Evolutionary conservation across 2,329 filamentous ascomycete species (phyloP).

Genomic region (Ascochyta viciae-villosae): DNA sequence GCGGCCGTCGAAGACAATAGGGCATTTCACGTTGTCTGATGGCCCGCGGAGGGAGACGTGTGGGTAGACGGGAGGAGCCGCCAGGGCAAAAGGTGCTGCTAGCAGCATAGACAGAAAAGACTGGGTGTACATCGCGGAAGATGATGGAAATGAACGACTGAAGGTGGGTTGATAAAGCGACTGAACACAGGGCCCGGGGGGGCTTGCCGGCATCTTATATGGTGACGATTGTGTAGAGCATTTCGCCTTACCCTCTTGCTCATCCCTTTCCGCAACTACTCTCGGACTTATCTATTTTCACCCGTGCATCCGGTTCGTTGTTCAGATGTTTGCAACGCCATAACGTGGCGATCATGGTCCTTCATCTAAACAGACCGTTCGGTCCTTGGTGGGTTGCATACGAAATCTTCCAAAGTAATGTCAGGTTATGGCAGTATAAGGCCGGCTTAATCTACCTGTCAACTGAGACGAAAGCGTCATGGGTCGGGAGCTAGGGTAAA

Average conservation of each 20-base stretch:
- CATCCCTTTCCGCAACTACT: background rate
- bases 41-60: background rate
- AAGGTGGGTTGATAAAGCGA: background rate
- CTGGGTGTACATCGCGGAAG: slow-evolving; percentile 33
- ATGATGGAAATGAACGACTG: slow-evolving; percentile 10
- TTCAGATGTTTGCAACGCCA: background rate
- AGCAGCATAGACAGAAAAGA: slow-evolving; percentile 27
- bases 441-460: slow-evolving; percentile 11
- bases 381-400: background rate
- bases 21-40: slow-evolving; percentile 36
- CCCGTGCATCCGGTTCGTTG: slow-evolving; percentile 8
- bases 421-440: slow-evolving; percentile 1
- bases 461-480: slow-evolving; percentile 3
- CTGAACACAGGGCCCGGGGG: too few species aligned
- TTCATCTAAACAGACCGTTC: slow-evolving; percentile 9
- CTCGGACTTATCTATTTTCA: background rate
- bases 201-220: background rate
- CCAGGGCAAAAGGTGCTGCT: slow-evolving; percentile 34
- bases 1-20: slow-evolving; percentile 49
- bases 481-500: slow-evolving; percentile 12
- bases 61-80: slow-evolving; percentile 26
- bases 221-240: background rate
- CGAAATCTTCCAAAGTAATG: slow-evolving; percentile 11
- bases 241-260: background rate
- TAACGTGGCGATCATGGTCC: slow-evolving; percentile 3